phyloP scores from a whole-genome alignment of 2,329 filamentous ascomycete genomes.

The Periconia digitata region DNA sequence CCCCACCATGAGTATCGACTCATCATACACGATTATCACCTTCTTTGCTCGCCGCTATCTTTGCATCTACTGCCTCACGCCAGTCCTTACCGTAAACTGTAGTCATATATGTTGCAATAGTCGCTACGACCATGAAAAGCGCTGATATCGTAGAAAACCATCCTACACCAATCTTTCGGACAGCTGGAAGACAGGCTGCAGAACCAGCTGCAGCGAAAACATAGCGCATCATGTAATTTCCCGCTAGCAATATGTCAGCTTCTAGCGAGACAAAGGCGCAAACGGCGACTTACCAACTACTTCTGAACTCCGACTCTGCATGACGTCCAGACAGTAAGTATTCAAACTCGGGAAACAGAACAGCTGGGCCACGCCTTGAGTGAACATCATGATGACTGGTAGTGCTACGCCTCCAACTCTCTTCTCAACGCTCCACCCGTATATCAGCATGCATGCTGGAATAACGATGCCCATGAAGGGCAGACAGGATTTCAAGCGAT shows the following conservation, averaged over 20 bases:
- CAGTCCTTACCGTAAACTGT: constrained; percentile 55
- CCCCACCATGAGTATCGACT: no score
- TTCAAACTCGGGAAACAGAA: constrained; percentile 77
- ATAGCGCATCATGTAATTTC: constrained; percentile 79
- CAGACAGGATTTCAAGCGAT: constrained; percentile 60
- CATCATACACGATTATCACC: constrained; percentile 24
- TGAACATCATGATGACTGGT: constrained; percentile 72
- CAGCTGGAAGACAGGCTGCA: constrained; percentile 71
- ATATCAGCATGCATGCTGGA: constrained; percentile 66
- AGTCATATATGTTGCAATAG: constrained; percentile 51
- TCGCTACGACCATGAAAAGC: constrained; percentile 54
- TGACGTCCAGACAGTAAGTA: constrained; percentile 81
- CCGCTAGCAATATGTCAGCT: constrained; percentile 48
- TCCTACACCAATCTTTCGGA: constrained; percentile 74
- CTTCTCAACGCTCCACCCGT: constrained; percentile 66
- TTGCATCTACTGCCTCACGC: constrained; percentile 57
- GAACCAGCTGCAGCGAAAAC: constrained; percentile 71
- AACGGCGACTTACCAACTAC: constrained; percentile 56
- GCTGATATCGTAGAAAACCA: constrained; percentile 77
- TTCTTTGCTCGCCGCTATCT: constrained; percentile 45
- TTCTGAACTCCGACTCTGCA: constrained; percentile 70
- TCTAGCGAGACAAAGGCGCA: constrained; percentile 1
- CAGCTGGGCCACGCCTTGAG: constrained; percentile 72
- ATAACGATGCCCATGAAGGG: constrained; percentile 60
- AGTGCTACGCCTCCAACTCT: constrained; percentile 58